phyloP scores from a whole-genome alignment of 345 rosid genomes.

The Acer campestre region DNA sequence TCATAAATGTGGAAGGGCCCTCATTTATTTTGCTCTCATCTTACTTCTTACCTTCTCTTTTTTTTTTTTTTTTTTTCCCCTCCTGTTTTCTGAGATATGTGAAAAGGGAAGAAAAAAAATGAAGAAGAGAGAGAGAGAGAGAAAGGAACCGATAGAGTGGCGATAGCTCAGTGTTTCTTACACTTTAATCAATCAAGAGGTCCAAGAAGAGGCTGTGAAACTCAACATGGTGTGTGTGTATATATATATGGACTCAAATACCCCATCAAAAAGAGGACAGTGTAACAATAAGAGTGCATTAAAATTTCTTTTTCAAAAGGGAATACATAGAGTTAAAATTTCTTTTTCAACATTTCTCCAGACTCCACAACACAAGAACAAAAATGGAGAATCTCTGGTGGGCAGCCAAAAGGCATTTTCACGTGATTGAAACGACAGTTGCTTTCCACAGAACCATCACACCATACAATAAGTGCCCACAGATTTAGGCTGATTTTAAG shows the following conservation, averaged over 20 bases:
- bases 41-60: not conserved
- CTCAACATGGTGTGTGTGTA: not conserved
- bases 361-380: not conserved
- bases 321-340: not conserved
- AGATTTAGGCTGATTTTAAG: slow-evolving; percentile 31
- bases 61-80: slow-evolving; percentile 20
- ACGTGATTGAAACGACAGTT: slow-evolving; percentile 45
- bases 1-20: slow-evolving; percentile 48
- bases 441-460: slow-evolving; percentile 21
- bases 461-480: slow-evolving; percentile 17
- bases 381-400: slow-evolving; percentile 20
- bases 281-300: not conserved
- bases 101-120: slow-evolving; percentile 9
- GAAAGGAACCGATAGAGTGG: slow-evolving; percentile 8
- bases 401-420: slow-evolving; percentile 35
- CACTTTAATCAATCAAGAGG: slow-evolving; percentile 19
- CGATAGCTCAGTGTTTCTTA: slow-evolving; percentile 23
- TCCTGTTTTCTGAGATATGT: not conserved
- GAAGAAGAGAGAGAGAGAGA: not conserved
- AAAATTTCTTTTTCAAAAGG: not conserved
- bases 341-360: too few relatives aligned
- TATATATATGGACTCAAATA: not conserved
- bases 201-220: not conserved
- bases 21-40: slow-evolving; percentile 31
- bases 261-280: slow-evolving; percentile 8